Conservation (phyloP, 495 filamentous ascomycete species). For the Lepraria neglecta region DNA sequence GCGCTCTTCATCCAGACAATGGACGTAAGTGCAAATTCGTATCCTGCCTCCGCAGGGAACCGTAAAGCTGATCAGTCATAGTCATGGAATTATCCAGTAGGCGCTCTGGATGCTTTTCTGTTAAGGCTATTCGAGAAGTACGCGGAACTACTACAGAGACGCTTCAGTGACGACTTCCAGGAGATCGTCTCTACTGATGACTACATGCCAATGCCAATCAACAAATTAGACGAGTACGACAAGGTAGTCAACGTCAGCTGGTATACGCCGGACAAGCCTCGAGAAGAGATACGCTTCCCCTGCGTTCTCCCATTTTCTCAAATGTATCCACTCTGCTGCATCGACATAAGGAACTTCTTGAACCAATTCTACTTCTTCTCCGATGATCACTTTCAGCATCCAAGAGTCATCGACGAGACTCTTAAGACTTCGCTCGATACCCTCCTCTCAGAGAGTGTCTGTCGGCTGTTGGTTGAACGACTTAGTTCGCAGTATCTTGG, state of each 20-base stretch:
- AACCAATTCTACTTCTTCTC: constrained; percentile 96
- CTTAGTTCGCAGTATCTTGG: constrained; percentile 88
- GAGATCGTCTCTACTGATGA: constrained; percentile 97
- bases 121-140: constrained; percentile 88
- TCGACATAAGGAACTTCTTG: constrained; percentile 91
- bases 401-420: constrained; percentile 80
- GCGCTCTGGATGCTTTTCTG: constrained; percentile 71
- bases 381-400: constrained; percentile 86
- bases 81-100: constrained; percentile 86
- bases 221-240: constrained; percentile 82
- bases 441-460: constrained; percentile 83
- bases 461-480: constrained; percentile 78
- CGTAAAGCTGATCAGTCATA: constrained; percentile 30
- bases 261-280: constrained; percentile 75
- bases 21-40: constrained; percentile 52
- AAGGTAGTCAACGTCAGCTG: constrained; percentile 91
- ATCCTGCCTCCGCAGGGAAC: constrained; percentile 5
- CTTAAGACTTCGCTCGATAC: constrained; percentile 81
- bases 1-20: constrained; percentile 96
- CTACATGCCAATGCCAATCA: constrained; percentile 98
- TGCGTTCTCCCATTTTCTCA: constrained; percentile 93
- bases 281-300: constrained; percentile 74
- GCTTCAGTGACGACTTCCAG: constrained; percentile 89
- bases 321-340: constrained; percentile 98
- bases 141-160: constrained; percentile 78